A percentile compares a stretch with the other conserved stretches of the same genome.
phyloP scores from a whole-genome alignment of 2,329 filamentous ascomycete species.

The Diplodia sapinea region DNA sequence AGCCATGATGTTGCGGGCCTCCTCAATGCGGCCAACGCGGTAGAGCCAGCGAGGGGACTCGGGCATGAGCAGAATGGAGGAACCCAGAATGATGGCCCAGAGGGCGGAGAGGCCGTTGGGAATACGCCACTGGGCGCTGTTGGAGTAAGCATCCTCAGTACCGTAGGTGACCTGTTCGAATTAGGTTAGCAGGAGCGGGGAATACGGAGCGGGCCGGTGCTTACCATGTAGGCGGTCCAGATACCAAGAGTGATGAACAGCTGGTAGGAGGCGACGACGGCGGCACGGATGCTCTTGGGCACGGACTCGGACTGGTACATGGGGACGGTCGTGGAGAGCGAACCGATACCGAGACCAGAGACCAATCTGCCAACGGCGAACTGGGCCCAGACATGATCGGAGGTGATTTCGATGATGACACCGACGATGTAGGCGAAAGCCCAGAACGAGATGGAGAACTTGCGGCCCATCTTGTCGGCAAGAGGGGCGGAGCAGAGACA shows the following conservation, averaged over 20 bases:
- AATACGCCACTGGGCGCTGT: slow-evolving; percentile 65
- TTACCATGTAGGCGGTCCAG: slow-evolving; percentile 34
- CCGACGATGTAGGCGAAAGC: slow-evolving; percentile 53
- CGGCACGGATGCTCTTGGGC: slow-evolving; percentile 67
- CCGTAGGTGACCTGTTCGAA: slow-evolving; percentile 60
- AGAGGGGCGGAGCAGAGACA: slow-evolving; percentile 53
- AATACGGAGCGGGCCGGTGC: not conserved
- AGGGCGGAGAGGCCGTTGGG: slow-evolving; percentile 57
- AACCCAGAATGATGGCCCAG: slow-evolving; percentile 32
- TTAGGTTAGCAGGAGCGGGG: slow-evolving; percentile 17
- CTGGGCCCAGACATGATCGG: slow-evolving; percentile 50
- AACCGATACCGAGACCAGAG: slow-evolving; percentile 52
- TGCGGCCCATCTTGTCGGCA: slow-evolving; percentile 59
- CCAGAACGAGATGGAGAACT: slow-evolving; percentile 55
- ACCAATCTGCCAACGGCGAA: slow-evolving; percentile 56
- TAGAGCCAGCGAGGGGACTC: slow-evolving; percentile 51
- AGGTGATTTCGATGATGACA: slow-evolving; percentile 52
- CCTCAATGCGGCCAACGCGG: slow-evolving; percentile 58
- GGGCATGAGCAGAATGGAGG: slow-evolving; percentile 56
- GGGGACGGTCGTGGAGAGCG: slow-evolving; percentile 64
- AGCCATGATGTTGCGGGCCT: slow-evolving; percentile 56
- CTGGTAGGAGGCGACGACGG: slow-evolving; percentile 61
- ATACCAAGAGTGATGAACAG: slow-evolving; percentile 55
- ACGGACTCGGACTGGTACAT: slow-evolving; percentile 71
- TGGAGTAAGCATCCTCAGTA: slow-evolving; percentile 56